Percentiles rank a stretch among this genome's conserved stretches.
Conservation (phyloP, 73 alveolate genomes). For the Symbiodinium natans region DNA sequence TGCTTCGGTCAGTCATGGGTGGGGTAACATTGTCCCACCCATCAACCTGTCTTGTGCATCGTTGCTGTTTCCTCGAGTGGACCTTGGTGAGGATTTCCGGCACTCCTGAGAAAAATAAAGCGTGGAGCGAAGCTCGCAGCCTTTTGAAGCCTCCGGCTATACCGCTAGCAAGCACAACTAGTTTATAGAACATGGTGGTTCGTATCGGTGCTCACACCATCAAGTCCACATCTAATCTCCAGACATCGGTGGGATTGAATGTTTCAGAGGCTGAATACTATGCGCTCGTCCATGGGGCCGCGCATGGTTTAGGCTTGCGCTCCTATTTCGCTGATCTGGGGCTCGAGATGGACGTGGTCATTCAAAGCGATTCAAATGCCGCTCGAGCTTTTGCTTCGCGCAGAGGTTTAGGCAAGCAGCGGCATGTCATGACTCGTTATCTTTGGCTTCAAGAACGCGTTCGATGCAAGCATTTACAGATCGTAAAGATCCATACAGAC, state of each 20-base stretch:
- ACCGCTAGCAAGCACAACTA: too few species aligned
- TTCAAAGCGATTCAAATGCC: not conserved
- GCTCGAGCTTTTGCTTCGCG: conserved; percentile 29
- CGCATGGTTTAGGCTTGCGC: conserved; percentile 2
- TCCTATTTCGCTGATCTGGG: conserved; percentile 33
- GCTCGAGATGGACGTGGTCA: not conserved
- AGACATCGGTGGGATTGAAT: conserved; percentile 15
- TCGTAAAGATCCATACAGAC: not conserved
- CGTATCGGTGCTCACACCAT: not conserved
- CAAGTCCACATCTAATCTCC: conserved; percentile 5
- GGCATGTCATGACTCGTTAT: conserved; percentile 14
- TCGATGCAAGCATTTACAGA: not conserved
- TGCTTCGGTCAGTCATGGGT: too few species aligned
- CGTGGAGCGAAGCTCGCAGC: too few species aligned
- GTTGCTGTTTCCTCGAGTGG: too few species aligned
- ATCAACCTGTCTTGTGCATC: too few species aligned
- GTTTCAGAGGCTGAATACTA: conserved; percentile 32
- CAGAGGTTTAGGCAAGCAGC: conserved; percentile 36
- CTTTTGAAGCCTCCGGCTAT: too few species aligned
- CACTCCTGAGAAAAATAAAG: too few species aligned
- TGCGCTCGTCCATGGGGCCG: conserved; percentile 23
- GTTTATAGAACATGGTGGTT: too few species aligned
- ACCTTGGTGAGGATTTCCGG: too few species aligned
- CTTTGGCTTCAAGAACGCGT: conserved; percentile 53
- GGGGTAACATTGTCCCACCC: too few species aligned